These are phyloP conservation scores for Pichia sp. DNA, from an alignment of 1,139 yeast genomes.

Conservation along the genomic window DNA sequence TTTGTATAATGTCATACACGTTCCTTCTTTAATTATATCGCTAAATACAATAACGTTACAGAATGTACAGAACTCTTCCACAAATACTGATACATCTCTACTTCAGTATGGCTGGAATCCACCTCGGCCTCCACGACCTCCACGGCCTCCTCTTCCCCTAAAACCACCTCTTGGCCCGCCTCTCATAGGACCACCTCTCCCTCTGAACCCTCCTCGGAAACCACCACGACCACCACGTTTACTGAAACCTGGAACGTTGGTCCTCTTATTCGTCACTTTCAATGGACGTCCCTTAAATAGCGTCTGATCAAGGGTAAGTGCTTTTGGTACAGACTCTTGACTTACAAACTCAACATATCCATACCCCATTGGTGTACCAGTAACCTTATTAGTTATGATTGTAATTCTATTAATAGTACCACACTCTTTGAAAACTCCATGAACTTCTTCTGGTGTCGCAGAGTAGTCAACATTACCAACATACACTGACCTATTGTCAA, in stretches of 20 bases:
- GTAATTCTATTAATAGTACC: conserved; percentile 57
- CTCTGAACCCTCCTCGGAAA: conserved; percentile 27
- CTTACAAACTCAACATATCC: conserved; percentile 64
- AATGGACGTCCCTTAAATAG: conserved; percentile 48
- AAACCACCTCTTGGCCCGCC: not conserved
- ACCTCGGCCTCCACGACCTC: conserved; percentile 29
- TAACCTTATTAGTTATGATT: conserved; percentile 45
- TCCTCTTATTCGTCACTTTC: conserved; percentile 56
- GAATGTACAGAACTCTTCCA: too few species aligned
- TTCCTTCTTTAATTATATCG: too few species aligned
- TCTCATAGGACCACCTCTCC: conserved; percentile 35
- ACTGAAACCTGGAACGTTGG: conserved; percentile 55
- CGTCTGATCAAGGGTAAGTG: conserved; percentile 46
- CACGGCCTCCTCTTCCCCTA: conserved; percentile 1
- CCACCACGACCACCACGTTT: conserved; percentile 31
- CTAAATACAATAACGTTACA: too few species aligned
- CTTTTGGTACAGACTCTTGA: conserved; percentile 40
- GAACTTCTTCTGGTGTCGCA: conserved; percentile 52
- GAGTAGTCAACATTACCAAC: conserved; percentile 58
- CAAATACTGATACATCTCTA: too few species aligned
- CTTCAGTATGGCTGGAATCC: conserved; percentile 4
- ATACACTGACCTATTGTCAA: conserved; percentile 52
- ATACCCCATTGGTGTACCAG: conserved; percentile 63
- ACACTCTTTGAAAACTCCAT: conserved; percentile 42
- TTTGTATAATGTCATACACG: too few species aligned